These are phyloP conservation scores for Pseudozyma sp. DNA, from an alignment of 1,284 basidiomycete genomes.

Conservation along the genomic window DNA sequence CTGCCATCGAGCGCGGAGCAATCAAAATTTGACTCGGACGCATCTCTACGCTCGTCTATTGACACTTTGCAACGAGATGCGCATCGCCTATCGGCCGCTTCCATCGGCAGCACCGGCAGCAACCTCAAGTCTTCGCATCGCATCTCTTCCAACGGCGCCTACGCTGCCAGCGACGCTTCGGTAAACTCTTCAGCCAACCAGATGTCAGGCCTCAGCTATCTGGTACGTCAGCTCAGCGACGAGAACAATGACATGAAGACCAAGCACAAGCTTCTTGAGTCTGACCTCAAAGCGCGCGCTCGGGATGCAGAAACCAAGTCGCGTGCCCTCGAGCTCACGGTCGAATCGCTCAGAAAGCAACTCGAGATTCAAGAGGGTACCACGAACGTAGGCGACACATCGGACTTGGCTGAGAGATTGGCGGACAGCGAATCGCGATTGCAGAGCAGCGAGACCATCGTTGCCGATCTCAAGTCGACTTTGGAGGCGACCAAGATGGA, in stretches of 20 bases:
- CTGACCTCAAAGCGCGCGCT: conserved; percentile 76
- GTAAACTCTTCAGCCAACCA: conserved; percentile 75
- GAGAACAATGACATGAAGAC: conserved; percentile 79
- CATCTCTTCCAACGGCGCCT: conserved; percentile 66
- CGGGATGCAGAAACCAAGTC: conserved; percentile 80
- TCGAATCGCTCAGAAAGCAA: conserved; percentile 76
- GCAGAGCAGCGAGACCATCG: conserved; percentile 72
- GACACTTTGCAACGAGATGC: conserved; percentile 59
- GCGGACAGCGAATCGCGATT: conserved; percentile 48
- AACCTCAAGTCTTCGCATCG: conserved; percentile 57
- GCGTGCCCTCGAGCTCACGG: conserved; percentile 79
- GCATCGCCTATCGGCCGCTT: conserved; percentile 15
- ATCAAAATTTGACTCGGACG: background rate
- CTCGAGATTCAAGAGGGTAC: conserved; percentile 71
- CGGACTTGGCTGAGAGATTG: conserved; percentile 49
- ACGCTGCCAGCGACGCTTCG: conserved; percentile 72
- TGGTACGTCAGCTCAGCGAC: conserved; percentile 86
- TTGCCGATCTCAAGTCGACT: conserved; percentile 58
- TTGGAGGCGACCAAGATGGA: conserved; percentile 63
- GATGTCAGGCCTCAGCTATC: conserved; percentile 75
- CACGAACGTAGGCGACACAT: conserved; percentile 67
- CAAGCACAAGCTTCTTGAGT: conserved; percentile 77
- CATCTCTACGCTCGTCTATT: conserved; percentile 3
- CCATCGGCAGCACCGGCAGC: conserved; percentile 24
- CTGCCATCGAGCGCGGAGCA: background rate